phyloP scores from a whole-genome alignment of 2,329 filamentous ascomycete species.

The Rasamsonia emersonii region DNA sequence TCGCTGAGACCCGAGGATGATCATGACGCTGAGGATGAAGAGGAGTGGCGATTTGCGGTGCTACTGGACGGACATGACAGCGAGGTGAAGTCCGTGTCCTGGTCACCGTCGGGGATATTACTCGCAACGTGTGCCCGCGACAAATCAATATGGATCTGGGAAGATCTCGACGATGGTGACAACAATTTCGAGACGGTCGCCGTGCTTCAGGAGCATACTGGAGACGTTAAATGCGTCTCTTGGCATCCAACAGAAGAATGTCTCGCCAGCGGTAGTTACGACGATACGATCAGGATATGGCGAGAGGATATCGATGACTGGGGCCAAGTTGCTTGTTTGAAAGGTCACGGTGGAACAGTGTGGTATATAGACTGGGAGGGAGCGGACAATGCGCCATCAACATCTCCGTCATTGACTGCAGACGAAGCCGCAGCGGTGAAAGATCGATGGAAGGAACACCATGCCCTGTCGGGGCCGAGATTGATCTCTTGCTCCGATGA shows the following conservation, averaged over 20 bases:
- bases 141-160: conserved; percentile 98
- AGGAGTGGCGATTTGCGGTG: conserved; percentile 88
- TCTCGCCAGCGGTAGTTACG: conserved; percentile 85
- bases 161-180: conserved; percentile 75
- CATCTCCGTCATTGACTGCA: conserved; percentile 5
- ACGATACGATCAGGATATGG: conserved; percentile 84
- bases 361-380: conserved; percentile 72
- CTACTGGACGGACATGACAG: conserved; percentile 92
- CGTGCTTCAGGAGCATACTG: conserved; percentile 87
- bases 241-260: conserved; percentile 81
- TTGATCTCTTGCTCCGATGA: conserved; percentile 84
- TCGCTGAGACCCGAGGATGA: too few relatives aligned
- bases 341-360: conserved; percentile 76
- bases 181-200: conserved; percentile 97
- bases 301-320: conserved; percentile 89
- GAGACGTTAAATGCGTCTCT: conserved; percentile 86
- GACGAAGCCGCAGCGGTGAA: conserved; percentile 5
- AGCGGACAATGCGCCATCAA: conserved; percentile 23
- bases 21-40: conserved; percentile 52
- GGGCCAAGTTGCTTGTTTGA: conserved; percentile 75
- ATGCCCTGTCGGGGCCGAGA: conserved; percentile 40
- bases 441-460: conserved; percentile 22
- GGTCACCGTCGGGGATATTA: conserved; percentile 57
- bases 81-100: conserved; percentile 78
- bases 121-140: conserved; percentile 87